A percentile compares a stretch with the other conserved stretches of the same genome.
Conservation (phyloP, 768 basidiomycete genomes). For the Butyriboletus loyo region DNA sequence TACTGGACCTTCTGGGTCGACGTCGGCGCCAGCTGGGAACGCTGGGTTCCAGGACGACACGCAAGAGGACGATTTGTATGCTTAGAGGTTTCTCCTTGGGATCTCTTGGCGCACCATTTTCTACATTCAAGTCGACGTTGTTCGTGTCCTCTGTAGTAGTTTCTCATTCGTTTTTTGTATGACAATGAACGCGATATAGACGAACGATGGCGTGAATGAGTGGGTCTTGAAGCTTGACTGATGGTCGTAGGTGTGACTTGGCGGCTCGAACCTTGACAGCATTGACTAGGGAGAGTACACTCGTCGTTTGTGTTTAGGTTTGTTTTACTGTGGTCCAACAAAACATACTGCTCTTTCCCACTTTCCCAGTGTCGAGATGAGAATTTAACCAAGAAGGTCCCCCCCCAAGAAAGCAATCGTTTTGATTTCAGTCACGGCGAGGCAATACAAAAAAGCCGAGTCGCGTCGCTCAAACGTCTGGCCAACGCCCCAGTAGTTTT, state of each 20-base stretch:
- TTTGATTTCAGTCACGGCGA: too few species aligned
- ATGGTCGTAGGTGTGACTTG: neutral
- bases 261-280: neutral
- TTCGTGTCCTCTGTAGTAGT: constrained; percentile 5
- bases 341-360: too few species aligned
- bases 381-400: too few species aligned
- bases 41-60: constrained; percentile 81
- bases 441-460: too few species aligned
- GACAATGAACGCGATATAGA: constrained; percentile 13
- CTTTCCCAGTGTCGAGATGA: too few species aligned
- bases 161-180: neutral
- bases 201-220: neutral
- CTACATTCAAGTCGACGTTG: neutral
- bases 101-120: neutral
- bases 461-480: too few species aligned
- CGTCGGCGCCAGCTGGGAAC: constrained; percentile 54
- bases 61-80: constrained; percentile 90
- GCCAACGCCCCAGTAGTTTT: too few species aligned
- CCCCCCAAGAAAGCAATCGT: too few species aligned
- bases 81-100: constrained; percentile 36
- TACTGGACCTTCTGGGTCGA: constrained; percentile 33
- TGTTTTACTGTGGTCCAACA: too few species aligned
- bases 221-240: neutral
- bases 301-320: too few species aligned
- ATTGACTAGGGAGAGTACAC: neutral